Evolutionary conservation across 2,329 filamentous ascomycete genomes (phyloP), one percentile per base, ranked within the genome.

Genomic region (Ramichloridium luteum): DNA sequence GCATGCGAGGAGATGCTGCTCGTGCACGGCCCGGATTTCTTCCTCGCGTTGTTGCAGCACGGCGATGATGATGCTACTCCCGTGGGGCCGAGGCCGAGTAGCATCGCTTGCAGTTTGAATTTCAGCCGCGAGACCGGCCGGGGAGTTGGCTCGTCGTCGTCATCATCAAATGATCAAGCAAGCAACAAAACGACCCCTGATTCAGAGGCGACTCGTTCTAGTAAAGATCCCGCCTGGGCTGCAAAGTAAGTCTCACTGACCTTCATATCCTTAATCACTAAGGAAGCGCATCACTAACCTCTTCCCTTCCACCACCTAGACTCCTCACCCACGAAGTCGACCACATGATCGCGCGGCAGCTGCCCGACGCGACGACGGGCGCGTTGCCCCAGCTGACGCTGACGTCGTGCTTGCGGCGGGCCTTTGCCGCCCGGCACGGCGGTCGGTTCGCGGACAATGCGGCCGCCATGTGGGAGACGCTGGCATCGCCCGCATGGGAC

Each of bases 1-100:
- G 49, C 48, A 4, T 44, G 43, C 12, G 48, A 56, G 32, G 53
- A 56, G 38, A 43, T 52, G 34, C 31, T 54, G 11, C 39, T 56
- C 9, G 33, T 36, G 12, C 35, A 48, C 16, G 53, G 53, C 1
- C 47, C 50, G 10, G 38, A 39, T 6, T 50, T 51, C 28, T 48
- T 54, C 30, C 30, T 47, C 10, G 40, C 37, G 6, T 30, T 54
- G 33, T 30, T 54, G 4, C 29, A n/a, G n/a, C n/a, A n/a, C n/a
- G n/a, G n/a, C n/a, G n/a, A n/a, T n/a, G n/a, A n/a, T n/a, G n/a
- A n/a, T n/a, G n/a, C n/a, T n/a, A n/a, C n/a, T n/a, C n/a, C n/a
- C n/a, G n/a, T n/a, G n/a, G n/a, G n/a, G n/a, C n/a, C n/a, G n/a
- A n/a, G n/a, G n/a, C n/a, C n/a, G n/a, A n/a, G n/a, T n/a, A n/a